Base-by-base conservation (phyloP, 2,329 filamentous ascomycete genomes). In the Pseudogymnoascus verrucosus region DNA sequence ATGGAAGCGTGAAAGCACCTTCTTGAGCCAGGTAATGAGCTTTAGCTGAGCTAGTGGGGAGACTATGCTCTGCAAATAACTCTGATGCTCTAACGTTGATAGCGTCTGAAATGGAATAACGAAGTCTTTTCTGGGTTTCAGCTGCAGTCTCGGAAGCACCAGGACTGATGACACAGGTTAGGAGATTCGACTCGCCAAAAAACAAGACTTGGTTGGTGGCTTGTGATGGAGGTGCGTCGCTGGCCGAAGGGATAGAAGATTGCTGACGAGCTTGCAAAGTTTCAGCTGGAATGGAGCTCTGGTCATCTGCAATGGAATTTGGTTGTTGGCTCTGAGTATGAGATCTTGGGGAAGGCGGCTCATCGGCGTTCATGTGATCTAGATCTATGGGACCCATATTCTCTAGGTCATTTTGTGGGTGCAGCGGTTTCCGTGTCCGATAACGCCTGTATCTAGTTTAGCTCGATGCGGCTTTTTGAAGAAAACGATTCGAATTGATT, bases 1-100 rank as follows among this genome's bases (percentile, higher is more conserved):
- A 74, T 0, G 82, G 81, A 23, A 82, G 78, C 0, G 76, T 76
- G 44, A 84, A 77, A 2, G 74, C 76, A 0, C 75, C 78, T 36
- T 77, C 76, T 3, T 72, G 73, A 36, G 71, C 72, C 1, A 79
- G 70, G 10, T 75, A 71, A 63, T 72, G 73, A 65, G 76, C 74
- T 11, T 74, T 71, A 7, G 73, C 71, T 66, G 44, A 61, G 59
- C 59, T 61, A 11, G 59, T 61, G 10, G 59, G 59, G 31, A 61
- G 59, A 61, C 16, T 61, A 39, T 61, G 59, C 59, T 61, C 59
- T 16, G 59, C 37, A 39, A 39, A 39, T 8, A 39, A 16, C 37
- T 39, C 31, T 42, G 36, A 59, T 16, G 62, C 62, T 28, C 42
- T 60, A 11, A 59, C 37, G 5, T 69, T 74, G 28, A 69, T 69